Evolutionary conservation across 352 stramenopile species (phyloP), one percentile per base, ranked within the genome.

Genomic region (Sclerospora graminicola): DNA sequence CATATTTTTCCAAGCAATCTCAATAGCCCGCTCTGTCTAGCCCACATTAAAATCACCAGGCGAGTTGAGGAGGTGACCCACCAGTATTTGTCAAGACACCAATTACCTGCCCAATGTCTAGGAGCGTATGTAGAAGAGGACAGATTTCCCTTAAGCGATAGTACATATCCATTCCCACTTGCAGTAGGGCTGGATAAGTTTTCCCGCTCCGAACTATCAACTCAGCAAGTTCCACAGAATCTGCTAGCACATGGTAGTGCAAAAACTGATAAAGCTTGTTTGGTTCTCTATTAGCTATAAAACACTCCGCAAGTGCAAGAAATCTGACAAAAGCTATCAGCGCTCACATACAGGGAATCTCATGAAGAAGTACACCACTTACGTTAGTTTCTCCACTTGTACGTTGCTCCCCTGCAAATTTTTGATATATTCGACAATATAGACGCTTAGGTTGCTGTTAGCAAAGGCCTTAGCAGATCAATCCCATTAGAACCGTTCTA

Each of bases 111-210:
- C 60, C 69, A 5, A 62, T 23, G 13, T 67, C 51, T 39, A 89
- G 57, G 36, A 84, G 53, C 2, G 65, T 67, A 26, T 55, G 50
- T 21, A 89, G 49, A 26, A 86, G 54, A 14, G 63, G 32, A 18
- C 45, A 50, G 36, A 72, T 66, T 2, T 65, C 63, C 5, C 66
- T 63, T 3, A 87, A 41, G 0, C 72, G 69, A 29, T 63, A 80
- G 38, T 82, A 77, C 75, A 87, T 87, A 26, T 84, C 69, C 43
- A 84, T 24, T 0, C 67, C 72, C 8, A 81, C 44, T 59, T 87
- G 75, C 38, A 76, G 58, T 14, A 87, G 38, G 0, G 45, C 57
- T 32, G 42, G 41, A 21, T 66, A 48, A 1, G 26, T 44, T 16
- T 49, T 31, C 0, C 58, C 51, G 26, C 61, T 45, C 9, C 52